Percentiles rank a stretch among this genome's conserved stretches.
phyloP scores from a whole-genome alignment of 257 asterid genomes.

The Nicotiana tomentosiformis region DNA sequence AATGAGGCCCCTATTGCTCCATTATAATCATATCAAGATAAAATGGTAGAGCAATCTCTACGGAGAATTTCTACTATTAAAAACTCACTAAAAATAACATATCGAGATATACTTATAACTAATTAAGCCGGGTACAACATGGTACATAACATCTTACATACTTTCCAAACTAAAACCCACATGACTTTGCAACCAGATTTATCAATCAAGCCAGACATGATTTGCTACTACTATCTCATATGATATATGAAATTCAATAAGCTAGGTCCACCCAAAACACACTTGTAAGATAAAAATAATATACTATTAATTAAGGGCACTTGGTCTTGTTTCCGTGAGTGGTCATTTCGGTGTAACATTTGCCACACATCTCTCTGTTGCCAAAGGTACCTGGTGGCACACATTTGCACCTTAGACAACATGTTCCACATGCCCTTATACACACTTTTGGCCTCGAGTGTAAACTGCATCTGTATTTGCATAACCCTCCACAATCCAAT shows the following conservation, averaged over 20 bases:
- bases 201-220: neutral
- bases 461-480: slow-evolving; percentile 51
- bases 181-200: neutral
- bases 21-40: no score
- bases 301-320: slow-evolving; percentile 32
- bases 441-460: slow-evolving; percentile 51
- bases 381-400: slow-evolving; percentile 74
- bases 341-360: slow-evolving; percentile 53
- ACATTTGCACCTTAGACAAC: slow-evolving; percentile 57
- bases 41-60: neutral
- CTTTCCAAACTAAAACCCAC: neutral
- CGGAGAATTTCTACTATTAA: neutral
- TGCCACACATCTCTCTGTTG: slow-evolving; percentile 54
- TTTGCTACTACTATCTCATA: neutral
- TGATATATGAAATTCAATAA: neutral
- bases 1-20: neutral
- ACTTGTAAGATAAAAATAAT: neutral
- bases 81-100: no score
- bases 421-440: slow-evolving; percentile 54
- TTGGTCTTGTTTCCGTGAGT: slow-evolving; percentile 51
- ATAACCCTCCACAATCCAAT: slow-evolving; percentile 38
- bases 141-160: neutral
- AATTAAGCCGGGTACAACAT: neutral
- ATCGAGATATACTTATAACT: neutral
- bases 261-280: neutral